phyloP scores from a whole-genome alignment of 345 rosid genomes.

The Firmiana major region DNA sequence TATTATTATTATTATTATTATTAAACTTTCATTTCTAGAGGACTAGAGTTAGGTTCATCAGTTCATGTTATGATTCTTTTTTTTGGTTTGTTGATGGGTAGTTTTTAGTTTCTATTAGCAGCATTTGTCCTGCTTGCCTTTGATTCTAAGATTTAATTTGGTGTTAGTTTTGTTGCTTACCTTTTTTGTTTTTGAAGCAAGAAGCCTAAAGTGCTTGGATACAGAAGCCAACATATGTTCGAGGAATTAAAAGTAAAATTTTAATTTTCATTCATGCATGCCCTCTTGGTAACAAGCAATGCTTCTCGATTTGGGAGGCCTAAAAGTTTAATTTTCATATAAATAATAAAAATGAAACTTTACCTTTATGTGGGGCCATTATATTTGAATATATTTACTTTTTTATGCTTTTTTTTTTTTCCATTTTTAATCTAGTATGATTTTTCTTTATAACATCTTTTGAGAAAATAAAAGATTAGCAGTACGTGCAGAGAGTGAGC shows the following conservation, averaged over 20 bases:
- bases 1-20: background rate
- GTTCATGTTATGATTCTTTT: conserved; percentile 10
- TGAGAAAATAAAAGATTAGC: background rate
- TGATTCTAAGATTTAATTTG: background rate
- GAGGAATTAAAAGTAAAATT: background rate
- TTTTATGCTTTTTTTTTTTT: background rate
- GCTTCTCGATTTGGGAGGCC: too few species aligned
- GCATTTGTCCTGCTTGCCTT: background rate
- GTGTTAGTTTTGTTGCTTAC: background rate
- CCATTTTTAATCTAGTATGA: background rate
- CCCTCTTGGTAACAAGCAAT: too few species aligned
- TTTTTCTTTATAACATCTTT: background rate
- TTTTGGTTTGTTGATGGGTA: background rate
- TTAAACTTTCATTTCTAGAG: background rate
- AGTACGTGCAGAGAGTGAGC: background rate
- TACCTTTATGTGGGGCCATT: background rate
- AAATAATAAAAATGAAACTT: background rate
- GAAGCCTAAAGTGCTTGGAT: background rate
- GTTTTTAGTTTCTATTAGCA: background rate
- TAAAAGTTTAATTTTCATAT: background rate
- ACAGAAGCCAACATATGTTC: background rate
- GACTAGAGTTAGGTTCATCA: background rate
- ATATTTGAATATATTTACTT: background rate
- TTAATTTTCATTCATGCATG: background rate
- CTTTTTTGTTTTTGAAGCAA: background rate